phyloP scores from a whole-genome alignment of 371 early-diverging fungal species.

The Haplosporangium sp. region DNA sequence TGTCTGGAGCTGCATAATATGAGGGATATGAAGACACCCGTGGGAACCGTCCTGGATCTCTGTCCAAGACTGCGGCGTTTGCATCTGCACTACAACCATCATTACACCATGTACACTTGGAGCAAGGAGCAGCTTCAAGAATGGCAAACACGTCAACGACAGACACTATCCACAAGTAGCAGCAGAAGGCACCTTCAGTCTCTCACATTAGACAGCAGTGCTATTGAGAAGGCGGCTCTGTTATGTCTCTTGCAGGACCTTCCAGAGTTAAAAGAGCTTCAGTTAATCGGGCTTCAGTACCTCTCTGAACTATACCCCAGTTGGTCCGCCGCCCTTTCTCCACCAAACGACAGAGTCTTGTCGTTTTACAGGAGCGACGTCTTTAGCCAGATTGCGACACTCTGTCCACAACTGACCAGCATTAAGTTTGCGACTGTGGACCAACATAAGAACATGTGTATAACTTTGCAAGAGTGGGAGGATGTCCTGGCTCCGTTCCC shows the following conservation, averaged over 20 bases:
- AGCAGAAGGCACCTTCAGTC: not conserved
- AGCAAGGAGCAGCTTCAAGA: not conserved
- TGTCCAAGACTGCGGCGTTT: not conserved
- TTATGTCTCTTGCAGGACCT: not conserved
- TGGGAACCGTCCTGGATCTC: not conserved
- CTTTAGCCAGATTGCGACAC: not conserved
- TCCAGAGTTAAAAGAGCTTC: slow-evolving; percentile 3
- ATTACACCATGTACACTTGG: not conserved
- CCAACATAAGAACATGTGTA: not conserved
- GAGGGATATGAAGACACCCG: not conserved
- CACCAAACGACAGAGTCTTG: not conserved
- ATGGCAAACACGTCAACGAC: not conserved
- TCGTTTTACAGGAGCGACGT: not conserved
- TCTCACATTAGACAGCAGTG: not conserved
- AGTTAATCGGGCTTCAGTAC: not conserved
- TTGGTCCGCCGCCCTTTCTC: no score
- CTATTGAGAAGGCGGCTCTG: not conserved
- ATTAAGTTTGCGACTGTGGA: not conserved
- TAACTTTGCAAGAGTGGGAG: not conserved
- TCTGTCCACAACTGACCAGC: slow-evolving; percentile 2
- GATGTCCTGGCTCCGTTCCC: not conserved
- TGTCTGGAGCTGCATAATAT: not conserved
- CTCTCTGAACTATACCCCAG: not conserved
- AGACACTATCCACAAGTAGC: no score
- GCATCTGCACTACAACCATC: not conserved